Percentiles rank a stretch among this genome's conserved stretches.
Conservation (phyloP, 176 grass and related monocot species). For the Oryza rufipogon region DNA sequence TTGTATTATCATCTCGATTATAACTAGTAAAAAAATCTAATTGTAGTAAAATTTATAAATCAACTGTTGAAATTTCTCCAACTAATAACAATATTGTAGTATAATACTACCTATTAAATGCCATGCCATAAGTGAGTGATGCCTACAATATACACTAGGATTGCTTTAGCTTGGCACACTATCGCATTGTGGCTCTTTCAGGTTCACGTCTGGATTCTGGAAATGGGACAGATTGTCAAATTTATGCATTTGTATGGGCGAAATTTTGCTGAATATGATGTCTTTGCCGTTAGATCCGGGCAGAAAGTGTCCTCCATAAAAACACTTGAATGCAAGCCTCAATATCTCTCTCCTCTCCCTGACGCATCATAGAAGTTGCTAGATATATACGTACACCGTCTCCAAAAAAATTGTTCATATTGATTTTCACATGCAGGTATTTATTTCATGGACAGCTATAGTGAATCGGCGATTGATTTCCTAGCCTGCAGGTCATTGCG, state of each 20-base stretch:
- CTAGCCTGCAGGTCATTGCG: conserved; percentile 6
- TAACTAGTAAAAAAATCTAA: no score
- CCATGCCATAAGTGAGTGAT: no score
- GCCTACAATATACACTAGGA: no score
- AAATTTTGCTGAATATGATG: not conserved
- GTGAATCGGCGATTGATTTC: not conserved
- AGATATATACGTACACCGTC: not conserved
- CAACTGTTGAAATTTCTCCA: no score
- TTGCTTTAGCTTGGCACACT: not conserved
- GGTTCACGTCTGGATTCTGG: conserved; percentile 3
- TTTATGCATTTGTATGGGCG: not conserved
- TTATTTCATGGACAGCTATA: not conserved
- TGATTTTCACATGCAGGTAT: not conserved
- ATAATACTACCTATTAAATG: no score
- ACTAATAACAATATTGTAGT: no score
- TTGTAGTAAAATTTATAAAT: no score
- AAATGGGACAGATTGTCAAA: not conserved
- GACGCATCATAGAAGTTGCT: not conserved
- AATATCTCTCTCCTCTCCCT: not conserved
- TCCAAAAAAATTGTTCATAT: not conserved
- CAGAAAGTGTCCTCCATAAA: not conserved
- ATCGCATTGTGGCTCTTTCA: not conserved
- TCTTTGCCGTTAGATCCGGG: not conserved
- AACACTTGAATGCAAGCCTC: not conserved
- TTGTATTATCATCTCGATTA: no score